phyloP scores from a whole-genome alignment of 1,284 basidiomycete genomes.

The Bjerkandera adusta region DNA sequence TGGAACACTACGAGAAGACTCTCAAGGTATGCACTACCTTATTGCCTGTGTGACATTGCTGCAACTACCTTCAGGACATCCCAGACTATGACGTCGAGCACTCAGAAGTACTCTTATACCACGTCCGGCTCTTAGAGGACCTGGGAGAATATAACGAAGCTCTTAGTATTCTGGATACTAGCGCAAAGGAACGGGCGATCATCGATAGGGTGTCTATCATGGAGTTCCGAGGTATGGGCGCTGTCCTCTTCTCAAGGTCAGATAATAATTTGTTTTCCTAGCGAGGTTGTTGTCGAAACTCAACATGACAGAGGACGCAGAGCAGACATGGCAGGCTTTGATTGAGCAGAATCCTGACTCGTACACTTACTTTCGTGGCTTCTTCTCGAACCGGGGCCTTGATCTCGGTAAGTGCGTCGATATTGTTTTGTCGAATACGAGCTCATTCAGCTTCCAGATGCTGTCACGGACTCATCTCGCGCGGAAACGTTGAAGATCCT shows the following conservation, averaged over 20 bases:
- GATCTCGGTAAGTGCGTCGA: slow-evolving; percentile 51
- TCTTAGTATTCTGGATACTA: slow-evolving; percentile 60
- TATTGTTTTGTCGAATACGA: neutral
- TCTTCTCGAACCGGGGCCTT: slow-evolving; percentile 65
- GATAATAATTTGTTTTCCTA: slow-evolving; percentile 30
- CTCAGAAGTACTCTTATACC: slow-evolving; percentile 84
- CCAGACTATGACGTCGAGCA: slow-evolving; percentile 82
- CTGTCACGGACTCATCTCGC: slow-evolving; percentile 48
- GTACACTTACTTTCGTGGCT: slow-evolving; percentile 78
- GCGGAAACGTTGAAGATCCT: slow-evolving; percentile 57
- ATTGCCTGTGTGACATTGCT: slow-evolving; percentile 6
- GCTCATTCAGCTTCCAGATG: slow-evolving; percentile 29
- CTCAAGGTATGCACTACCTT: slow-evolving; percentile 49
- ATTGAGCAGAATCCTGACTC: slow-evolving; percentile 88
- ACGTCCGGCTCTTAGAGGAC: slow-evolving; percentile 79
- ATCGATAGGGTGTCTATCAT: slow-evolving; percentile 72
- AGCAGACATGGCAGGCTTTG: slow-evolving; percentile 76
- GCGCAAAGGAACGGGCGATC: slow-evolving; percentile 63
- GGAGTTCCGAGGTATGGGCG: slow-evolving; percentile 63
- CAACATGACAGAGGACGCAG: slow-evolving; percentile 61
- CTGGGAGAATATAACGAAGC: slow-evolving; percentile 66
- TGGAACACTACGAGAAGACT: slow-evolving; percentile 67
- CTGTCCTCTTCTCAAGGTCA: slow-evolving; percentile 9
- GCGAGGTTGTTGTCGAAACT: slow-evolving; percentile 73
- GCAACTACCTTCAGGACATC: slow-evolving; percentile 50